These are phyloP conservation scores for Teratosphaeria epicoccoides DNA, from an alignment of 2,329 filamentous ascomycete species.

Conservation along the genomic window DNA sequence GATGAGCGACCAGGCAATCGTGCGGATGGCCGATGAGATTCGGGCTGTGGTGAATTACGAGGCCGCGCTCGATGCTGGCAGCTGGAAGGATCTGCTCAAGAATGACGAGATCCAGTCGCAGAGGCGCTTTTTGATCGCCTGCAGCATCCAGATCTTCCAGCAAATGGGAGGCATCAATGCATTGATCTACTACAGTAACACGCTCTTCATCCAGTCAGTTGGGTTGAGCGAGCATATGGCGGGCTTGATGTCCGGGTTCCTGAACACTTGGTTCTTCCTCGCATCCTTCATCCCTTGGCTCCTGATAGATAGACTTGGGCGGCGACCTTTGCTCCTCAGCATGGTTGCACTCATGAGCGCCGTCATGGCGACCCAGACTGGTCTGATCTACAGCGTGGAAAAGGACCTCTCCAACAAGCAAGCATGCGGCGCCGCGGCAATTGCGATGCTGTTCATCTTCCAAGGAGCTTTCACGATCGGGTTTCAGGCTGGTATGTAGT, in stretches of 20 bases:
- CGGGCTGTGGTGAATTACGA: slow-evolving; percentile 14
- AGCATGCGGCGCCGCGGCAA: slow-evolving; percentile 24
- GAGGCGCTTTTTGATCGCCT: neutral
- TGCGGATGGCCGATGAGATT: neutral
- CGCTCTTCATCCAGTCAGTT: slow-evolving; percentile 20
- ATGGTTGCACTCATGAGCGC: slow-evolving; percentile 39
- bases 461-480: slow-evolving; percentile 52
- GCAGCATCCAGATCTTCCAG: slow-evolving; percentile 15
- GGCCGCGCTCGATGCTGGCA: slow-evolving; percentile 31
- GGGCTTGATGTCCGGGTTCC: slow-evolving; percentile 21
- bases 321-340: slow-evolving; percentile 46
- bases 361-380: slow-evolving; percentile 54
- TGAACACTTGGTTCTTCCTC: slow-evolving; percentile 41
- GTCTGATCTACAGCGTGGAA: slow-evolving; percentile 26
- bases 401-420: neutral
- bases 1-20: neutral
- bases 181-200: slow-evolving; percentile 16
- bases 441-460: slow-evolving; percentile 52
- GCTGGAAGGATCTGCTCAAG: slow-evolving; percentile 12
- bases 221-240: slow-evolving; percentile 17
- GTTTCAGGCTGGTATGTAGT: slow-evolving; percentile 51
- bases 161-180: slow-evolving; percentile 13
- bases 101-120: neutral
- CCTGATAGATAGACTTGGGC: slow-evolving; percentile 38
- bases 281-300: slow-evolving; percentile 36